Base-by-base conservation (phyloP, 176 grass and related monocot genomes). In the Miscanthus lutarioriparius region DNA sequence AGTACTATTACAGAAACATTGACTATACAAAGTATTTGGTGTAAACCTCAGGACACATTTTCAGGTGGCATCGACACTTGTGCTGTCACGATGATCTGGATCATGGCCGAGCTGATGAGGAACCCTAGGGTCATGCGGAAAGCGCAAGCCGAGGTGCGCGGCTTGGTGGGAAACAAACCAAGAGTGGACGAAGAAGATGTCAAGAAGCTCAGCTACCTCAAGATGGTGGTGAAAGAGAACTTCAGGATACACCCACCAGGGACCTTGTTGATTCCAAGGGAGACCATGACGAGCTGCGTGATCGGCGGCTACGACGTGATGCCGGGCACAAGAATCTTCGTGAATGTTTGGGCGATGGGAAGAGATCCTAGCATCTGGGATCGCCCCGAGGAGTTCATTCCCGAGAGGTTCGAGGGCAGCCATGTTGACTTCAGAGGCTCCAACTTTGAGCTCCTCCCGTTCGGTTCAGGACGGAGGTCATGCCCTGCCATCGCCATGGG, bases 181-280 rank as follows among this genome's bases (percentile, higher is more conserved):
- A 78, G 80, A 64, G 85, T 91, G 3, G 66, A 70, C 0, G 85
- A 81, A 75, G 68, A 88, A 49, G 85, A 88, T 2, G 36, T 80
- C 30, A 40, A 26, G 1, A 69, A 35, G 14, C 66, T 91, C 4
- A 51, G 33, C 20, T 91, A 91, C 76, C 79, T 91, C 4, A 91
- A 91, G 76, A 91, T 91, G 85, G 28, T 84, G 22, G 17, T 84
- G 4, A 90, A 90, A 13, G 88, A 90, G 44, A 90, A 82, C 39
- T 90, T 87, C 33, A 70, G 88, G 75, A 2, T 91, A 17, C 89
- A 91, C 26, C 85, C 85, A 40, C 85, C 85, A 0, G 85, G 22
- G 44, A 79, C 85, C 2, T 11, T 91, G 2, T 4, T 91, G 36
- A 17, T 91, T 0, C 89, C 89, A 6, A 47, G 89, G 56, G 75